These are phyloP conservation scores for Cyclanthera cordifolia DNA, from an alignment of 306 rosid species.

Conservation along the genomic window DNA sequence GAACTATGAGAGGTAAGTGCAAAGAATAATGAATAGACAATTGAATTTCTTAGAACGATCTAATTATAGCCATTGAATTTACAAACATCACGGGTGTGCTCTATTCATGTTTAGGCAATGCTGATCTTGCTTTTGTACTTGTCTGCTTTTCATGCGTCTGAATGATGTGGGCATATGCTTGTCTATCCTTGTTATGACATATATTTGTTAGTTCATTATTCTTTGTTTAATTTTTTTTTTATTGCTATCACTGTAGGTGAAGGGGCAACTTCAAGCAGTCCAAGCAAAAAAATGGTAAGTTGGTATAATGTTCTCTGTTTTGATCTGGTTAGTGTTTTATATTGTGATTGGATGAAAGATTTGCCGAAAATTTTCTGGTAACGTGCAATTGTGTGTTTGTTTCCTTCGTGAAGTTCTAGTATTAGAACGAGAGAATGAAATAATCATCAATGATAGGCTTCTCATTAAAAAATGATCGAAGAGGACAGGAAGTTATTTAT, in stretches of 20 bases:
- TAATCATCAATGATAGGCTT: too few species aligned
- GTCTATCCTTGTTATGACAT: background rate
- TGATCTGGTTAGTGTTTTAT: background rate
- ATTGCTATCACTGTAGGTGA: background rate
- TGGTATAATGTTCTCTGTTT: background rate
- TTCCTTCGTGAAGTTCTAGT: background rate
- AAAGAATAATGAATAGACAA: background rate
- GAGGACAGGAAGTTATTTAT: too few species aligned
- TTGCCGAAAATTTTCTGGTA: slow-evolving; percentile 1
- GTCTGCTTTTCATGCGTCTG: background rate
- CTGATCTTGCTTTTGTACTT: background rate
- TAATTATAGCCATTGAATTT: background rate
- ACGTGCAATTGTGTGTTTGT: background rate
- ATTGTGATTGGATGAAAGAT: background rate
- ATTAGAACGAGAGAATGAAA: too few species aligned
- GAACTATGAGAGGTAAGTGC: background rate
- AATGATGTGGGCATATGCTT: background rate
- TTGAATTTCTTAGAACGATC: background rate
- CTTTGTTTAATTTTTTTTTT: background rate
- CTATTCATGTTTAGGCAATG: background rate
- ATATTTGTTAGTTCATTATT: background rate
- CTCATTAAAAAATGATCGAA: too few species aligned
- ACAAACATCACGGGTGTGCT: background rate
- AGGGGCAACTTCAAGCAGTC: slow-evolving; percentile 4
- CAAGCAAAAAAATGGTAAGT: slow-evolving; percentile 1